These are phyloP conservation scores for Albatrellus sp. DNA, from an alignment of 1,284 basidiomycete species.

Conservation along the genomic window DNA sequence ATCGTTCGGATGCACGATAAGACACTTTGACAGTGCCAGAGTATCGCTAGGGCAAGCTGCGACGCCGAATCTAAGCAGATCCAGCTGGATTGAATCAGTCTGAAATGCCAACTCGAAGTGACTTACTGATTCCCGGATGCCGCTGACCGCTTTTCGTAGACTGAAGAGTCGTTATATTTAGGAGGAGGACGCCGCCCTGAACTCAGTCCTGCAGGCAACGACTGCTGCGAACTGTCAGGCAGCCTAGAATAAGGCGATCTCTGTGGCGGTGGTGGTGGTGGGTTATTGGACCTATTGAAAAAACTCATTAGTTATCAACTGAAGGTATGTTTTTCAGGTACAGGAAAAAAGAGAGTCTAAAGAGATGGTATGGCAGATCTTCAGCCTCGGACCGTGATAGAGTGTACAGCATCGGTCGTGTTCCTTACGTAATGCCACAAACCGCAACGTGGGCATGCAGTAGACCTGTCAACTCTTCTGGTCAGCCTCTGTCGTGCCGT, in stretches of 20 bases:
- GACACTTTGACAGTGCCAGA: slow-evolving; percentile 72
- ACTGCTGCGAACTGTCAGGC: slow-evolving; percentile 19
- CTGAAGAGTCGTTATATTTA: slow-evolving; percentile 44
- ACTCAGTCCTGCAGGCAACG: slow-evolving; percentile 12
- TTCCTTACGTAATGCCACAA: no score
- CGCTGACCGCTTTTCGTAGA: slow-evolving; percentile 35
- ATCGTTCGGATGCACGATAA: slow-evolving; percentile 70
- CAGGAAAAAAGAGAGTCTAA: no score
- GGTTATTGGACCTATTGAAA: slow-evolving; percentile 29
- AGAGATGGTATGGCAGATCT: no score
- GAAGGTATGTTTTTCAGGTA: no score
- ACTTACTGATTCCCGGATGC: slow-evolving; percentile 12
- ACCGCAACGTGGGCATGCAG: no score
- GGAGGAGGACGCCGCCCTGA: slow-evolving; percentile 18
- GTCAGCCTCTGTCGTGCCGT: no score
- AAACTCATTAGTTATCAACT: slow-evolving; percentile 29
- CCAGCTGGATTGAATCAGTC: neutral
- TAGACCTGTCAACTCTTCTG: no score
- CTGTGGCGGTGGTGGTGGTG: slow-evolving; percentile 15
- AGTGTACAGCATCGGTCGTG: no score
- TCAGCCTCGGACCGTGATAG: no score
- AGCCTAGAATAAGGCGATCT: slow-evolving; percentile 35
- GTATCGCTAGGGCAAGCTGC: slow-evolving; percentile 43
- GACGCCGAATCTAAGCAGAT: slow-evolving; percentile 39
- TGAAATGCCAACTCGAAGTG: no score